A percentile compares a stretch with the other conserved stretches of the same genome.
Conservation (phyloP, 2,329 filamentous ascomycete species). For the Zelopaecilomyces penicillatus region DNA sequence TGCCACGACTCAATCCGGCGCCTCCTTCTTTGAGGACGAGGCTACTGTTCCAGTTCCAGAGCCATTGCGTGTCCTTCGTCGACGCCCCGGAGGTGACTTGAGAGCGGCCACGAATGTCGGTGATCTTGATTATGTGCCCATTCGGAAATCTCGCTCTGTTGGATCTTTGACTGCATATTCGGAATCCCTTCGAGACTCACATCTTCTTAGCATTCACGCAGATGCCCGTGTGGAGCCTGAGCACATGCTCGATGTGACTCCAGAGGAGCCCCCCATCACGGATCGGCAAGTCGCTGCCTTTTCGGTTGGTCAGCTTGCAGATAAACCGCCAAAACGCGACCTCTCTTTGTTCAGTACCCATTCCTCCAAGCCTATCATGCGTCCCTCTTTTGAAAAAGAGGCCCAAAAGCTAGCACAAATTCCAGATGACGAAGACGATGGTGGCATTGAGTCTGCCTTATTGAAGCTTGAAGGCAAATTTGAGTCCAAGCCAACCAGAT, state of each 20-base stretch:
- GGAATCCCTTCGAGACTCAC: conserved; percentile 53
- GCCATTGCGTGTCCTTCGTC: conserved; percentile 56
- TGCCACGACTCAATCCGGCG: conserved; percentile 46
- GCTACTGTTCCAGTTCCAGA: conserved; percentile 31
- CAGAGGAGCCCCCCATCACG: not conserved
- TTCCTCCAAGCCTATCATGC: conserved; percentile 54
- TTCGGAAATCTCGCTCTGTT: conserved; percentile 48
- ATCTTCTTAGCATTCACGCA: conserved; percentile 34
- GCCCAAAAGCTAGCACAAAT: conserved; percentile 81
- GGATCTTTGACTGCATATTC: conserved; percentile 53
- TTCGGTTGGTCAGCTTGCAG: conserved; percentile 51
- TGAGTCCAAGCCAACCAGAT: conserved; percentile 37
- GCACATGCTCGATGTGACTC: not conserved
- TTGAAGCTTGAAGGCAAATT: conserved; percentile 87
- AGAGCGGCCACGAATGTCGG: conserved; percentile 58
- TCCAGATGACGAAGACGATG: conserved; percentile 72
- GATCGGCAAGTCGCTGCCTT: conserved; percentile 26
- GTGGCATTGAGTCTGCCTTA: conserved; percentile 85
- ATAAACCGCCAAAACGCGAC: conserved; percentile 36
- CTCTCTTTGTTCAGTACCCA: conserved; percentile 53
- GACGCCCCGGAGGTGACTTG: conserved; percentile 68
- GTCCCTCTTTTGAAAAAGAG: conserved; percentile 78
- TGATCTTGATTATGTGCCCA: conserved; percentile 43
- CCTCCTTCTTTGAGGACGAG: conserved; percentile 39
- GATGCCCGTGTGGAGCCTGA: conserved; percentile 7